Conservation (phyloP, 2,329 filamentous ascomycete species). For the Myriosclerotinia duriaeana region DNA sequence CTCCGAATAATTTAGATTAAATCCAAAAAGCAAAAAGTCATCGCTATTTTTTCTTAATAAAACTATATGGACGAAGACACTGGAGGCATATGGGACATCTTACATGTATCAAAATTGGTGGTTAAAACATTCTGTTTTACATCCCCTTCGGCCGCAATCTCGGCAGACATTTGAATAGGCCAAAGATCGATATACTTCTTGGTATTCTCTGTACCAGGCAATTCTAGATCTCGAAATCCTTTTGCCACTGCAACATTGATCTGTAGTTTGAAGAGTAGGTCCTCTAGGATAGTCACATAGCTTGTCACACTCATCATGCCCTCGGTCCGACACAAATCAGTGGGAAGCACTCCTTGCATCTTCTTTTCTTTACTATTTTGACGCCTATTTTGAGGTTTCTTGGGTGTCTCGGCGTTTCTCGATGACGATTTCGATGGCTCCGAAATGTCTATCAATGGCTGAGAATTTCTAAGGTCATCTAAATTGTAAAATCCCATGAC, state of each 20-base stretch:
- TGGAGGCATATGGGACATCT: conserved; percentile 36
- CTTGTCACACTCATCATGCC: conserved; percentile 66
- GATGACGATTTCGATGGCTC: conserved; percentile 45
- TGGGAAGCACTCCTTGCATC: conserved; percentile 61
- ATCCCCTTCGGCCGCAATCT: conserved; percentile 66
- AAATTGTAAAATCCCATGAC: conserved; percentile 79
- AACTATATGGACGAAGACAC: neutral
- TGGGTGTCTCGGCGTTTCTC: conserved; percentile 11
- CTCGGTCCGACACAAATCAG: conserved; percentile 67
- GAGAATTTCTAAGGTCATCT: conserved; percentile 66
- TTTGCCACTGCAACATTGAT: conserved; percentile 84
- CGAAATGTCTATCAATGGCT: conserved; percentile 57
- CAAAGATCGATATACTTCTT: conserved; percentile 86
- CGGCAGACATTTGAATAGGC: conserved; percentile 92
- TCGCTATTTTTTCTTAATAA: neutral
- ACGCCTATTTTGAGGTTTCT: conserved; percentile 41
- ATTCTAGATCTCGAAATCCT: conserved; percentile 74
- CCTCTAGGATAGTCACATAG: conserved; percentile 81
- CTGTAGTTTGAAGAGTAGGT: conserved; percentile 72
- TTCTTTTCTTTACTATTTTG: conserved; percentile 57
- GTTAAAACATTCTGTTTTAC: conserved; percentile 68
- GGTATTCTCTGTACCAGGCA: conserved; percentile 59
- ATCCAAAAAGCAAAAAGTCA: neutral
- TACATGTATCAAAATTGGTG: conserved; percentile 89
- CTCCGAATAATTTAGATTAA: neutral